Percentiles rank a stretch among this genome's conserved stretches.
Conservation (phyloP, 2,329 filamentous ascomycete genomes). For the Neofusicoccum cordaticola region DNA sequence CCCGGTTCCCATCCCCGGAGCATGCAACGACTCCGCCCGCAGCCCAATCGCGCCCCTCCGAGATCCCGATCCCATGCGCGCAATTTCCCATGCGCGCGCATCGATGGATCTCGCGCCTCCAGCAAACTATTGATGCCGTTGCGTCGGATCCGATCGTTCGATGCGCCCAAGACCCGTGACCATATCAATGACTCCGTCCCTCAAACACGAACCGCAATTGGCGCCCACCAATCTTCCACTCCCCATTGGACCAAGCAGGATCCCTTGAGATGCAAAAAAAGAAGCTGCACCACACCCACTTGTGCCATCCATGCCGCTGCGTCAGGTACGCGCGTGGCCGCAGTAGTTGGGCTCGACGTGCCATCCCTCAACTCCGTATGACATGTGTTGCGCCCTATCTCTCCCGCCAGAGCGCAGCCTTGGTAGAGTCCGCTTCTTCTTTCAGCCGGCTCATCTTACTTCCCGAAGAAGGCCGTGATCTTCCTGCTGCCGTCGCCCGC, state of each 20-base stretch:
- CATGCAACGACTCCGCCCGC: neutral
- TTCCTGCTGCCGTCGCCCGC: constrained; percentile 51
- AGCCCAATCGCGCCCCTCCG: constrained; percentile 13
- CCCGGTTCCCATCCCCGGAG: neutral
- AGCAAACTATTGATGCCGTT: constrained; percentile 12
- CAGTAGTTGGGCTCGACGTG: neutral
- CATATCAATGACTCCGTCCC: constrained; percentile 13
- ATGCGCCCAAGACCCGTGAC: constrained; percentile 8
- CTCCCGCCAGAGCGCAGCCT: neutral
- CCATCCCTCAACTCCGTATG: neutral
- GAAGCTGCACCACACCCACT: neutral
- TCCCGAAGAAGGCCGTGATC: constrained; percentile 58
- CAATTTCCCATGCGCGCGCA: constrained; percentile 11
- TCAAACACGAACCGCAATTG: constrained; percentile 10
- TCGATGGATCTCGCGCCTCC: constrained; percentile 7
- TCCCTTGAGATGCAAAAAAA: neutral
- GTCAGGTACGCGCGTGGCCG: neutral
- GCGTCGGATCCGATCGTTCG: constrained; percentile 12
- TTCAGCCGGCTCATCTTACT: constrained; percentile 29
- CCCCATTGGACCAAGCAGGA: neutral
- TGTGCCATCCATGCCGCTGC: neutral
- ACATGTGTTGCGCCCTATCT: neutral
- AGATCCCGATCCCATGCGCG: constrained; percentile 11
- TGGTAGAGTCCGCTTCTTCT: constrained; percentile 5
- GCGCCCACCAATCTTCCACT: neutral